Evolutionary conservation across 345 rosid genomes (phyloP).

Genomic region (Erysimum cheiranthoides): DNA sequence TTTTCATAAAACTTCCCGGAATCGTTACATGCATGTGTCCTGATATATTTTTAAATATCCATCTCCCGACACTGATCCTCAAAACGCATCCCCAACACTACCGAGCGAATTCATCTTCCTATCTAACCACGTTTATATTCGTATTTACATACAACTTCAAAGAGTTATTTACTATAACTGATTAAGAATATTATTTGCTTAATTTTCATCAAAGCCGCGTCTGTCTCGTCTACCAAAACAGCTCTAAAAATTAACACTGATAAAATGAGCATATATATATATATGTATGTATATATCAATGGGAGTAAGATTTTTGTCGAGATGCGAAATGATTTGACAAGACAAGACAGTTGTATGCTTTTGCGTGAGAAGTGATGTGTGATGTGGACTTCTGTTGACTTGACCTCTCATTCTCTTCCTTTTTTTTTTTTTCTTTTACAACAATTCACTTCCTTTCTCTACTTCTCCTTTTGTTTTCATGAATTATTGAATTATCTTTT

Average conservation of each 20-base stretch:
- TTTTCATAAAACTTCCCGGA: not conserved
- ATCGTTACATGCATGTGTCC: not conserved
- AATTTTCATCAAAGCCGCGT: not conserved
- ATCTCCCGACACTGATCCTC: too few relatives aligned
- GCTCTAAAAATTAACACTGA: not conserved
- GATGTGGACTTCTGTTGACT: conserved; percentile 46
- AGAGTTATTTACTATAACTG: not conserved
- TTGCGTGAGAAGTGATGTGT: conserved; percentile 44
- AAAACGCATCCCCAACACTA: not conserved
- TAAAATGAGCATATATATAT: not conserved
- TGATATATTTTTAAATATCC: not conserved
- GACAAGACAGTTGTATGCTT: conserved; percentile 44
- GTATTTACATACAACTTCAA: not conserved
- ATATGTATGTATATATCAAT: conserved; percentile 7
- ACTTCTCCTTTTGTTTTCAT: not conserved
- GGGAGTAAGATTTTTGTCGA: conserved; percentile 39
- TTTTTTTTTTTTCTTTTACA: not conserved
- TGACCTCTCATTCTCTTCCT: conserved; percentile 40
- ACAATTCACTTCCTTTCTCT: not conserved
- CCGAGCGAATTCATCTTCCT: not conserved
- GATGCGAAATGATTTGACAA: conserved; percentile 46
- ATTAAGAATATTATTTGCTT: not conserved
- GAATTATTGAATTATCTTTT: not conserved
- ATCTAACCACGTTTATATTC: not conserved
- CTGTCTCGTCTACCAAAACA: not conserved